Evolutionary conservation across 805 yeast species (phyloP).

Genomic region (Metschnikowia lunata): DNA sequence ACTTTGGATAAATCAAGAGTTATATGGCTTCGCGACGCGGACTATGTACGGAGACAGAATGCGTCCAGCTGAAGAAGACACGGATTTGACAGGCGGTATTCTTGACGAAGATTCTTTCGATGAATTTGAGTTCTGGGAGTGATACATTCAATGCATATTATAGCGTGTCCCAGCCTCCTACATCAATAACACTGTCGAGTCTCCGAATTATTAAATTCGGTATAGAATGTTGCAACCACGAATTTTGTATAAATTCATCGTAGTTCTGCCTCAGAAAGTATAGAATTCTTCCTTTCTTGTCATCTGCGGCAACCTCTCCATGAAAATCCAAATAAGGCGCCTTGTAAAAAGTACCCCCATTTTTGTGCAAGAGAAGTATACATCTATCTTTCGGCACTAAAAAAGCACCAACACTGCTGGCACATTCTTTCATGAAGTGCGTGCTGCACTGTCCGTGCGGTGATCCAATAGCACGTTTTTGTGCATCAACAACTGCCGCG

Average conservation of each 20-base stretch:
- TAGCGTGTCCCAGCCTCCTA: conserved; percentile 91
- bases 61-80: conserved; percentile 4
- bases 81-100: conserved; percentile 4
- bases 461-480: conserved; percentile 52
- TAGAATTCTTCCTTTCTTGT: conserved; percentile 69
- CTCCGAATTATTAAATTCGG: conserved; percentile 75
- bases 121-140: conserved; percentile 8
- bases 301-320: conserved; percentile 78
- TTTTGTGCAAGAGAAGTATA: conserved; percentile 58
- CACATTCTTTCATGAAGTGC: conserved; percentile 62
- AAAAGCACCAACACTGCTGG: conserved; percentile 64
- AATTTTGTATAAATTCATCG: conserved; percentile 55
- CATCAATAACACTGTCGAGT: conserved; percentile 72
- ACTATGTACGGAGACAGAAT: conserved; percentile 9
- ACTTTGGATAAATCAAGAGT: conserved; percentile 59
- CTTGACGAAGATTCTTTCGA: conserved; percentile 11
- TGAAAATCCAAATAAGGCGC: conserved; percentile 84
- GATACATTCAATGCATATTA: not conserved
- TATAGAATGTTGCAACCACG: conserved; percentile 78
- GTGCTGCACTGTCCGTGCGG: conserved; percentile 73
- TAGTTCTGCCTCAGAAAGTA: conserved; percentile 59
- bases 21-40: conserved; percentile 45
- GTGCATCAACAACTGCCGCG: conserved; percentile 64
- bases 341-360: conserved; percentile 77
- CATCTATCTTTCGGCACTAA: conserved; percentile 67